A percentile compares a stretch with the other conserved stretches of the same genome.
phyloP scores from a whole-genome alignment of 768 basidiomycete species.

The Suillus spraguei region DNA sequence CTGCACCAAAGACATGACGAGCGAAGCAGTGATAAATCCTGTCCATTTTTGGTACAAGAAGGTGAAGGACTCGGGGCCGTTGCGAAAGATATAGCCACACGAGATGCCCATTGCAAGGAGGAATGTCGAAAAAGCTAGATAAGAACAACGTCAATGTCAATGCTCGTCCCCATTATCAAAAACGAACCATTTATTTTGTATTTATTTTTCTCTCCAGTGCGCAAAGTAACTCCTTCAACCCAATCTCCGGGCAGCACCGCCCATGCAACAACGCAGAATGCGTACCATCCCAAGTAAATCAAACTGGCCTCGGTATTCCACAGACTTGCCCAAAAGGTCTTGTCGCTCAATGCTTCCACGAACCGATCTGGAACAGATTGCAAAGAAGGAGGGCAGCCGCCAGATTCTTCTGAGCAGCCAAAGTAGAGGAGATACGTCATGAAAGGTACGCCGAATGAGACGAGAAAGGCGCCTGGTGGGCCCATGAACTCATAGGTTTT shows the following conservation, averaged over 20 bases:
- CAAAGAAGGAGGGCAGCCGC: slow-evolving; percentile 66
- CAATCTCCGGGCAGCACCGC: slow-evolving; percentile 71
- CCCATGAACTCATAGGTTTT: slow-evolving; percentile 82
- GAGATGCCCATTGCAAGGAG: slow-evolving; percentile 78
- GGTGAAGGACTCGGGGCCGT: slow-evolving; percentile 81
- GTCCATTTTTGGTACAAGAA: slow-evolving; percentile 93
- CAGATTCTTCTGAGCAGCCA: slow-evolving; percentile 70
- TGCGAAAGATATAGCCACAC: slow-evolving; percentile 66
- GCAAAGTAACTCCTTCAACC: slow-evolving; percentile 68
- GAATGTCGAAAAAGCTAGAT: slow-evolving; percentile 82
- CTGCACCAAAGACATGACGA: slow-evolving; percentile 79
- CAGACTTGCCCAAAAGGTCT: slow-evolving; percentile 68
- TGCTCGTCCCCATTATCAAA: neutral
- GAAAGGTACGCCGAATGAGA: slow-evolving; percentile 72
- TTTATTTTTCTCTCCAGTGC: slow-evolving; percentile 73
- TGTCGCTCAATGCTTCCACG: slow-evolving; percentile 46
- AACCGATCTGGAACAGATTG: slow-evolving; percentile 44
- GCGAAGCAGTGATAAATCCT: slow-evolving; percentile 81
- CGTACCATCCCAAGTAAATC: slow-evolving; percentile 88
- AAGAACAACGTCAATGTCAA: neutral
- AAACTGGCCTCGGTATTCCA: slow-evolving; percentile 82
- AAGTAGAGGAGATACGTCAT: slow-evolving; percentile 77
- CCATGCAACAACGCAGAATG: slow-evolving; percentile 86
- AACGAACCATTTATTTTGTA: slow-evolving; percentile 95
- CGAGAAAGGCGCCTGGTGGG: slow-evolving; percentile 71